Evolutionary conservation across 345 rosid species (phyloP), one percentile per base, ranked within the genome.

Genomic region (Aquilaria sinensis): DNA sequence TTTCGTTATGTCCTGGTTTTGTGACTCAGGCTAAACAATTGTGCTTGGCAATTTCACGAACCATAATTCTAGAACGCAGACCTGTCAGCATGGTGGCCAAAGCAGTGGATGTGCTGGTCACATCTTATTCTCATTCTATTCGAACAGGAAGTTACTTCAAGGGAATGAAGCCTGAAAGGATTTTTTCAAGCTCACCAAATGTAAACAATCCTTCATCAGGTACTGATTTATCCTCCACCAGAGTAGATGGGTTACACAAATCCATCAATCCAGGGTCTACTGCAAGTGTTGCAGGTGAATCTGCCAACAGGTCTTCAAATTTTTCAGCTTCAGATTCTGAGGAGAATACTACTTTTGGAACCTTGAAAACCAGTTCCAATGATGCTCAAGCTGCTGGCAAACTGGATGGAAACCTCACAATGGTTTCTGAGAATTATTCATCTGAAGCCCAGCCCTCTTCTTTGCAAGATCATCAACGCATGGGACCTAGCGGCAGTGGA

Each of bases 11-110:
- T 68, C 43, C 51, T 68, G 15, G 53, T 48, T 62, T 53, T 56
- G 61, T 75, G 33, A 74, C 78, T 75, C 86, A 95, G 99, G 92
- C 94, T 53, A 95, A 95, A 72, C 90, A 87, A 72, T 69, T 95
- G 66, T 85, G 93, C 77, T 76, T 95, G 84, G 82, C 78, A 65
- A 83, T 84, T 64, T 79, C 84, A 54, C 83, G 81, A 57, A 79
- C 87, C 67, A 69, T 81, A 60, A 89, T 95, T 70, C 81, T 95
- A 70, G 99, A 95, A 70, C 83, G 92, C 66, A 81, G 96, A 78
- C 96, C 98, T 52, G 83, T 90, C 53, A 52, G 85, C 61, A 68
- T 83, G 81, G 89, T 95, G 78, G 70, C 94, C 47, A 87, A 67
- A 77, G 90, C 88, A 68, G 77, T 89, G 64, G 94, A 91, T 78